Base-by-base conservation (phyloP, 192 early-diverging fungal genomes). In the Polychytrium aggregatum region DNA sequence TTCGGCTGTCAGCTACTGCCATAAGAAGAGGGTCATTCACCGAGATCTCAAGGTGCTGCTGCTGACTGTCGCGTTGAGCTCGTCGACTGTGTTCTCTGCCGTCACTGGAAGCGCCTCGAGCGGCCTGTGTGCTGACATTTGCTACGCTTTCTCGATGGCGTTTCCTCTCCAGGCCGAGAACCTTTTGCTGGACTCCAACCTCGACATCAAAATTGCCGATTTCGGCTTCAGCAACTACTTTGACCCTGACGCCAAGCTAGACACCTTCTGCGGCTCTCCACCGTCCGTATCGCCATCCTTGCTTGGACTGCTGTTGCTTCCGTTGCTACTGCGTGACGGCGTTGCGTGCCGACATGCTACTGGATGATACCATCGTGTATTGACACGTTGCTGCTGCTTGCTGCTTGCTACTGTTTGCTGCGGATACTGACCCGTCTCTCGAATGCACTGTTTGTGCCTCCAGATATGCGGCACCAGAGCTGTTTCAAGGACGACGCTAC, bases 401-500 rank as follows among this genome's bases (percentile, higher is more conserved):
- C n/a, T n/a, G n/a, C n/a, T n/a, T n/a, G n/a, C n/a, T n/a, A n/a
- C n/a, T n/a, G n/a, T n/a, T n/a, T n/a, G n/a, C n/a, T n/a, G n/a
- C n/a, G n/a, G n/a, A 29, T 7, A 33, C 31, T 37, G 33, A 37
- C 18, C 37, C n/a, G 7, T 9, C 18, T 28, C 37, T 6, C 2
- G 46, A 47, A 41, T 46, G 31, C 14, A 18, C 24, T 17, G n/a
- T 49, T n/a, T 14, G 21, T 60, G n/a, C 1, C 1, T 34, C 20
- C 45, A 68, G 70, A 33, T 71, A 80, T 49, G 78, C 71, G 3
- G 74, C 74, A 0, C 74, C 94, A 8, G 94, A 97, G 61, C 85
- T 97, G 26, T 82, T 94, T 48, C 66, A 72, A 57, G 77, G 74
- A 5, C 60, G 68, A 8, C 21, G 63, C 28, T 98, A 98, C 63